Evolutionary conservation across 345 rosid genomes (phyloP), one percentile per base, ranked within the genome.

Genomic region (Eucalyptus erythrocorys): DNA sequence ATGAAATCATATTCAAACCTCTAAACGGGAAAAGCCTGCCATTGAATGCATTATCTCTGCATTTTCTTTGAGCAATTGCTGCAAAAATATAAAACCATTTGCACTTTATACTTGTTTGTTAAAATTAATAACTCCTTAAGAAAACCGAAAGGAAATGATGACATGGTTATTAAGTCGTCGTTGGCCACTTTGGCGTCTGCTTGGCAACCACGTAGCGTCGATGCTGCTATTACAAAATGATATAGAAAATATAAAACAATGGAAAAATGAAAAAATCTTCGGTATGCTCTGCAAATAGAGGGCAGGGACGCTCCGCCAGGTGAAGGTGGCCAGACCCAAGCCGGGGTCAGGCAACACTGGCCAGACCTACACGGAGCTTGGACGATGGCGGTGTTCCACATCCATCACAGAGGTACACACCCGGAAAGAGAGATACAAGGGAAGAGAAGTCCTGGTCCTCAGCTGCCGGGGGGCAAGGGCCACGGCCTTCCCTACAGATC

Each of bases 371-470:
- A 59, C 2, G 32, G 32, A 59, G 66, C n/a, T 59, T 59, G 66
- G 66, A 8, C 4, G 32, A 59, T 4, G 0, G 16, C 66, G 1
- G 14, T 0, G 32, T 27, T 0, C 15, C 15, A 16, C 66, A 27
- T 59, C 66, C 15, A 59, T 59, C 66, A 59, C 66, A 11, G 32
- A 11, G 15, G 32, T 59, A 59, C 66, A 59, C 32, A 26, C 66
- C n/a, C 13, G 8, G 2, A 27, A 32, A 59, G 66, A 59, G 66
- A 59, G 4, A 59, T 0, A 27, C 14, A 0, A 0, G 66, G 66
- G 66, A 59, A 59, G 66, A 0, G 66, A 59, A 59, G 66, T 59
- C 32, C 66, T 3, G n/a, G n/a, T 5, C 66, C 66, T 59, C 32
- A 3, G 66, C 66, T 59, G 66, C 66, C n/a, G 7, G 14, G 1